These are phyloP conservation scores for Cytospora piceicola DNA, from an alignment of 2,329 filamentous ascomycete genomes.

Conservation along the genomic window DNA sequence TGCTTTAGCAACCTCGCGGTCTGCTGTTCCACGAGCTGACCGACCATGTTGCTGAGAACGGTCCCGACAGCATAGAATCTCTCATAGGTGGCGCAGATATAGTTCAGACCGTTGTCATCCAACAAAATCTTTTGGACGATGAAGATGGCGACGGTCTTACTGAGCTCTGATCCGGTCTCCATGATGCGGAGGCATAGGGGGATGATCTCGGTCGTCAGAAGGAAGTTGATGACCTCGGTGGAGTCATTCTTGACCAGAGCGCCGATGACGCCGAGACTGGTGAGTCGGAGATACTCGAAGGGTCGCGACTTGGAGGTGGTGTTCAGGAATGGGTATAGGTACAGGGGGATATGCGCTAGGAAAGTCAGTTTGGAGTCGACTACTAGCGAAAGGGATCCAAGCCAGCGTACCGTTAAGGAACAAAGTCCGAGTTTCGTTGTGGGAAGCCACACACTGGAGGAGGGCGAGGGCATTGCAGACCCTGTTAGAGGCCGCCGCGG, in stretches of 20 bases:
- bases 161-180: slow-evolving; percentile 97
- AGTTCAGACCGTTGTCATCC: slow-evolving; percentile 94
- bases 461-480: slow-evolving; percentile 97
- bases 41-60: slow-evolving; percentile 98
- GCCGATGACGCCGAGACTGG: slow-evolving; percentile 93
- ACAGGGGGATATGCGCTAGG: slow-evolving; percentile 92
- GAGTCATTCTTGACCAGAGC: slow-evolving; percentile 99
- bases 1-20: slow-evolving; percentile 96
- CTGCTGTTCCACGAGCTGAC: slow-evolving; percentile 95
- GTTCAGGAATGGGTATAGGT: slow-evolving; percentile 97
- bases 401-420: slow-evolving; percentile 80
- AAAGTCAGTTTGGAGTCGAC: background rate
- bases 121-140: slow-evolving; percentile 99
- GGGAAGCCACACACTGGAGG: slow-evolving; percentile 94
- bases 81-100: slow-evolving; percentile 98
- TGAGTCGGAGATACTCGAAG: slow-evolving; percentile 95
- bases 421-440: slow-evolving; percentile 91
- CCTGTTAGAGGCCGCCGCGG: slow-evolving; percentile 93
- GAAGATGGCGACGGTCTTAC: slow-evolving; percentile 99
- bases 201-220: slow-evolving; percentile 97
- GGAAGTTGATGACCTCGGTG: slow-evolving; percentile 97
- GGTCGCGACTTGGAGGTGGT: slow-evolving; percentile 97
- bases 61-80: slow-evolving; percentile 98
- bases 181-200: slow-evolving; percentile 97
- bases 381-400: background rate